Evolutionary conservation across 2,329 filamentous ascomycete genomes (phyloP), one percentile per base, ranked within the genome.

Genomic region (Byssochlamys sp.): DNA sequence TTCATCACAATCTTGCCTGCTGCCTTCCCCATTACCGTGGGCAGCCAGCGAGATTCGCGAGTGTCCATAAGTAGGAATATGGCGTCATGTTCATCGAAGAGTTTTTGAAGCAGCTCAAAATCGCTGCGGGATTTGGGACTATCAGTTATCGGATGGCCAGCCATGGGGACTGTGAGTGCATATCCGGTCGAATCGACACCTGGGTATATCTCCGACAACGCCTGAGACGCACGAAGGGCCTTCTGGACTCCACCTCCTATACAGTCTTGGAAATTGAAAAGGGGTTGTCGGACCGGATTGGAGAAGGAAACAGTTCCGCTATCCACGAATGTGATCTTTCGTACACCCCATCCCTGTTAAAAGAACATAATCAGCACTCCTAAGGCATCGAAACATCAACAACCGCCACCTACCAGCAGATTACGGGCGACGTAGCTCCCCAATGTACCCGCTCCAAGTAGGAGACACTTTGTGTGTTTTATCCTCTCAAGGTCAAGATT

Each of bases 51-150:
- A 52, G 90, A 94, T 74, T 99, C 94, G 61, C 94, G 81, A 9
- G 91, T 95, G 67, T 97, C 92, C 90, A 97, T 96, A 3, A 99
- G 82, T n/a, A 99, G 79, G 70, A 99, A 99, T 27, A 99, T 86
- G 19, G 83, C 91, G 69, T 99, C 94, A 67, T 99, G 94, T 27
- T 86, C 83, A 53, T 90, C 81, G 56, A 99, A 86, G 12, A 99
- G 78, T 53, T 79, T 73, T 66, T 88, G 81, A 3, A 99, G 77
- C 61, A 83, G 84, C 58, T 90, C 84, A 66, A 89, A 96, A 54
- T 97, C 89, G 4, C 75, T 76, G 63, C 84, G 85, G 1, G 86
- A 85, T 69, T 84, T 87, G 1, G 77, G 75, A 67, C 87, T 84
- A 62, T 96, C 87, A 24, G 81, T 82, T 57, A 95, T 88, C 0